Evolutionary conservation across 23 red algal species (phyloP).

Genomic region (Gracilaria domingensis): DNA sequence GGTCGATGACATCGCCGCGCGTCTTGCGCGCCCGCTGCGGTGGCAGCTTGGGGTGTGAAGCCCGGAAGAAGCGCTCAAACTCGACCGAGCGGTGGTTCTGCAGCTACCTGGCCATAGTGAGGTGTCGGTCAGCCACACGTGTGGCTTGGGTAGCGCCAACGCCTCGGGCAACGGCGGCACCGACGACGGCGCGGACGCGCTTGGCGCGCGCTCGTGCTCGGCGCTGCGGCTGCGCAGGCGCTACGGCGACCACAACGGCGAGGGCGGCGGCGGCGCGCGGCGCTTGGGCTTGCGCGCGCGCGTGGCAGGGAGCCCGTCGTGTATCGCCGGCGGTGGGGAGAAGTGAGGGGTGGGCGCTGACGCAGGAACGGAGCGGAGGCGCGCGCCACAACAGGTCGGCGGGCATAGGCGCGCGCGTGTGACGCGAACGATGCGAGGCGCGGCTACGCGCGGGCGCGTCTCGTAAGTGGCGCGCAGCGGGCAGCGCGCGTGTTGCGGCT

Average conservation of each 20-base stretch:
- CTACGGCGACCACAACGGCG: neutral
- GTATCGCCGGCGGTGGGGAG: no score
- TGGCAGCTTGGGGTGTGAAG: constrained; percentile 13
- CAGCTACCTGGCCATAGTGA: neutral
- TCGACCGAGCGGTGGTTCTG: neutral
- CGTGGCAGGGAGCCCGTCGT: neutral
- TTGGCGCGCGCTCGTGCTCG: neutral
- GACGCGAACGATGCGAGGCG: no score
- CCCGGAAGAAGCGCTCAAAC: constrained; percentile 27
- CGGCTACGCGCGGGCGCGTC: no score
- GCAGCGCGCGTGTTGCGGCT: no score
- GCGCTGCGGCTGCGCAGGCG: no score
- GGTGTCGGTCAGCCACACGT: constrained; percentile 7
- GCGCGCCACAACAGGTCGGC: no score
- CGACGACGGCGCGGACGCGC: no score
- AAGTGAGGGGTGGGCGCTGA: no score
- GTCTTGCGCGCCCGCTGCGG: constrained; percentile 25
- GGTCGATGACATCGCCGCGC: constrained; percentile 5
- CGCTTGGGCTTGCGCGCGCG: constrained; percentile 12
- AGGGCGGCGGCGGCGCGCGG: neutral
- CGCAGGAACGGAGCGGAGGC: no score
- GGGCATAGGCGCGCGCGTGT: no score
- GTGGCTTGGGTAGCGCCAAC: neutral
- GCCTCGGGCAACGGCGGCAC: no score
- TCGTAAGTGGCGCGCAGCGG: no score